phyloP scores from a whole-genome alignment of 225 moss, liverwort and hornwort species.

The Asterella californica region DNA sequence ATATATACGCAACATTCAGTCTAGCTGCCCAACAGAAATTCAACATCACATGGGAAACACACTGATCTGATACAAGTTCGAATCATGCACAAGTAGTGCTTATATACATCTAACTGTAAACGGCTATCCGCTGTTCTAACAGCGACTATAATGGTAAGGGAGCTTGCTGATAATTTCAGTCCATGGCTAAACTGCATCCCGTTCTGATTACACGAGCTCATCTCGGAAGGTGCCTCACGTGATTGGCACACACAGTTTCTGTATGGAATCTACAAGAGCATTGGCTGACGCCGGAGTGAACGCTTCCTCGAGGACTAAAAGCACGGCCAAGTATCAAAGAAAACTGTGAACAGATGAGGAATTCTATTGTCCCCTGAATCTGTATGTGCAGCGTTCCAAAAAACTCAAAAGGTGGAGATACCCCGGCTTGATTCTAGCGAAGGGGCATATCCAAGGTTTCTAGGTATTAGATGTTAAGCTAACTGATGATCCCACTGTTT shows the following conservation, averaged over 20 bases:
- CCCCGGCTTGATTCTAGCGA: no score
- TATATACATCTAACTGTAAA: neutral
- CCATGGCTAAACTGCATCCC: neutral
- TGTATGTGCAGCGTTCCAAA: neutral
- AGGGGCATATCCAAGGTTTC: neutral
- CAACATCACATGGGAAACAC: no score
- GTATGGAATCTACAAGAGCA: neutral
- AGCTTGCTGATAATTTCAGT: neutral
- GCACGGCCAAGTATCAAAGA: neutral
- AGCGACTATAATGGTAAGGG: neutral
- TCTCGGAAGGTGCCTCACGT: neutral
- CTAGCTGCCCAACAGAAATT: no score
- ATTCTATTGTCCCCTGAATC: neutral
- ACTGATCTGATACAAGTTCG: no score
- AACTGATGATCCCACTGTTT: neutral
- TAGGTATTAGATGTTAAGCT: neutral
- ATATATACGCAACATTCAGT: no score
- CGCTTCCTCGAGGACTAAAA: neutral
- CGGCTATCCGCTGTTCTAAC: neutral
- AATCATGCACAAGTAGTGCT: conserved; percentile 1
- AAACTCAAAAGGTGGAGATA: neutral
- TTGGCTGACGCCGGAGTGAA: neutral
- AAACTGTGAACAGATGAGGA: neutral
- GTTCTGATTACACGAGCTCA: neutral
- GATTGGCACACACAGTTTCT: neutral